These are phyloP conservation scores for Terfezia claveryi DNA, from an alignment of 495 filamentous ascomycete genomes.

Conservation along the genomic window DNA sequence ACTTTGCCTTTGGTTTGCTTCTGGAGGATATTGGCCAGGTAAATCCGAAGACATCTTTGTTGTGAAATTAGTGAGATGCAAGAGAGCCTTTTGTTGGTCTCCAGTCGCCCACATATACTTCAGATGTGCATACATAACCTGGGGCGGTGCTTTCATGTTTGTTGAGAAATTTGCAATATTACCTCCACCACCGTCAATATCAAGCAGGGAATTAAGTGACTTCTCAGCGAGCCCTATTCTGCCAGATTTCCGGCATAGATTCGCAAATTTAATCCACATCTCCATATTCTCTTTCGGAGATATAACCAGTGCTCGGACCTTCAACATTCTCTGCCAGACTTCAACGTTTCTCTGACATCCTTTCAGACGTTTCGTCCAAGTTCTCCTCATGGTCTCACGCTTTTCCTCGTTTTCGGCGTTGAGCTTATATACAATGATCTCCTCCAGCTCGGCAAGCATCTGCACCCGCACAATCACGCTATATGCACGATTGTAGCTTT, in stretches of 20 bases:
- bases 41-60: slow-evolving; percentile 53
- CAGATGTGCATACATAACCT: slow-evolving; percentile 72
- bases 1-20: slow-evolving; percentile 17
- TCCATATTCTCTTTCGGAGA: slow-evolving; percentile 78
- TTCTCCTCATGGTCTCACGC: slow-evolving; percentile 70
- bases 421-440: slow-evolving; percentile 95
- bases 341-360: slow-evolving; percentile 95
- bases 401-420: slow-evolving; percentile 53
- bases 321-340: slow-evolving; percentile 95
- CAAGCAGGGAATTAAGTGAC: slow-evolving; percentile 57
- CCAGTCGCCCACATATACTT: slow-evolving; percentile 84
- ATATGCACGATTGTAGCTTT: slow-evolving; percentile 93
- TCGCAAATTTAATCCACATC: slow-evolving; percentile 98
- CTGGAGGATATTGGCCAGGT: slow-evolving; percentile 19
- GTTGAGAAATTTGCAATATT: slow-evolving; percentile 26
- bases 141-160: slow-evolving; percentile 34
- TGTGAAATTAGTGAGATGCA: slow-evolving; percentile 63
- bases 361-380: slow-evolving; percentile 85
- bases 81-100: slow-evolving; percentile 48
- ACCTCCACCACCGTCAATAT: slow-evolving; percentile 36
- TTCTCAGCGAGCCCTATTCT: slow-evolving; percentile 92
- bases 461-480: slow-evolving; percentile 88
- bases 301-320: slow-evolving; percentile 80
- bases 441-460: slow-evolving; percentile 95
- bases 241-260: slow-evolving; percentile 85